These are phyloP conservation scores for Botrytis cinerea DNA, from an alignment of 2,329 filamentous ascomycete genomes.

Conservation along the genomic window DNA sequence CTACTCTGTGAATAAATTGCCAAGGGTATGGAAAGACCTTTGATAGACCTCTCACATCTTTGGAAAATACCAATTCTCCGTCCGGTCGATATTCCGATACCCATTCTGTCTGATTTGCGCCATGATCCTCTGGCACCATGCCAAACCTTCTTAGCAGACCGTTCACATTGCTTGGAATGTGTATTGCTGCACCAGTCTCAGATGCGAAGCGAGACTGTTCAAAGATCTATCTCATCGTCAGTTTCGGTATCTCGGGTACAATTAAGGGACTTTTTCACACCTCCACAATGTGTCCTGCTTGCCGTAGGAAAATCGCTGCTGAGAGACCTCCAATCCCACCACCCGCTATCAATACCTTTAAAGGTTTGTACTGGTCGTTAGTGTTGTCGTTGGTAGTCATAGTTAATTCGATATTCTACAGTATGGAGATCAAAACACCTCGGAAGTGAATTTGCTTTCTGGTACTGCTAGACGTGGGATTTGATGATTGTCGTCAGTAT, in stretches of 20 bases:
- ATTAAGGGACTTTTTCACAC: slow-evolving; percentile 7
- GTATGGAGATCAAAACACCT: background rate
- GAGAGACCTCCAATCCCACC: slow-evolving; percentile 56
- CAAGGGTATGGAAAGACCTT: slow-evolving; percentile 40
- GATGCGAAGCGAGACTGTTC: slow-evolving; percentile 58
- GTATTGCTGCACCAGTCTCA: slow-evolving; percentile 63
- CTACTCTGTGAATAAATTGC: slow-evolving; percentile 55
- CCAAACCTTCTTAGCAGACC: slow-evolving; percentile 53
- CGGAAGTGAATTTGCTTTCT: background rate
- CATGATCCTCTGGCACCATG: slow-evolving; percentile 45
- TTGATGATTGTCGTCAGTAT: background rate
- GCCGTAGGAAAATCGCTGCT: slow-evolving; percentile 49
- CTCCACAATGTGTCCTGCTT: slow-evolving; percentile 28
- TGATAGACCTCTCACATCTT: background rate
- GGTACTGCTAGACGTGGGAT: background rate
- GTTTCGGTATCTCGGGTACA: background rate
- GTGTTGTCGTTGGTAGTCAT: slow-evolving; percentile 6
- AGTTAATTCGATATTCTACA: background rate
- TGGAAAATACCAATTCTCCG: slow-evolving; percentile 3
- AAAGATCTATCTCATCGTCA: slow-evolving; percentile 46
- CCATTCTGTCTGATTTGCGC: slow-evolving; percentile 33
- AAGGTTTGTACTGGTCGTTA: background rate
- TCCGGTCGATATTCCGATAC: slow-evolving; percentile 24
- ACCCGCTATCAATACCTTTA: slow-evolving; percentile 31
- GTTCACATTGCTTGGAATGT: slow-evolving; percentile 62